A percentile compares a stretch with the other conserved stretches of the same genome.
Evolutionary conservation across 202 grass and related monocot species (phyloP).

Genomic region (Schoenoplectus triqueter): DNA sequence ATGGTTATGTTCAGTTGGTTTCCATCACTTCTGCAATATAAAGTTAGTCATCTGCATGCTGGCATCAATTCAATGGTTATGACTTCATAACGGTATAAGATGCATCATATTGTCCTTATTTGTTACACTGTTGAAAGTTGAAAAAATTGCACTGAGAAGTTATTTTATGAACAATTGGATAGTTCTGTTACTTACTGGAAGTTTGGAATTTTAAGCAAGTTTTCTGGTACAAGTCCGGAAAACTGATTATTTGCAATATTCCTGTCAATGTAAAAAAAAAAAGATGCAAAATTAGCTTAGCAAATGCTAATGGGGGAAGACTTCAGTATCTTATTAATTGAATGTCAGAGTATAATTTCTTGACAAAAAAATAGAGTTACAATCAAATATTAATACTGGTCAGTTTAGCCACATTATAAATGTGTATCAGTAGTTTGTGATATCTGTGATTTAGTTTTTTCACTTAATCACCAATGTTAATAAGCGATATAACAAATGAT

Average conservation of each 20-base stretch:
- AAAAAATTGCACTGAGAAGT: conserved; percentile 1
- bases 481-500: not conserved
- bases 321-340: not conserved
- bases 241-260: conserved; percentile 58
- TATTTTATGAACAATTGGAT: not conserved
- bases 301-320: not conserved
- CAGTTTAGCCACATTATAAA: not conserved
- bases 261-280: conserved; percentile 35
- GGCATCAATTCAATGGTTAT: not conserved
- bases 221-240: conserved; percentile 46
- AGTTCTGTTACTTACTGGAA: conserved; percentile 41
- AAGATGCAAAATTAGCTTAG: not conserved
- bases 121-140: not conserved
- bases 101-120: not conserved
- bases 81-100: not conserved
- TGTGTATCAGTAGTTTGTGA: not conserved
- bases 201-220: conserved; percentile 47
- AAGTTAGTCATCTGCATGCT: not conserved
- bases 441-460: not conserved
- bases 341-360: not conserved
- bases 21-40: conserved; percentile 39
- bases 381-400: not conserved
- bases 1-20: conserved; percentile 39
- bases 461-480: not conserved
- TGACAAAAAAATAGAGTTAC: not conserved